phyloP scores from a whole-genome alignment of 345 rosid species.

The Hibiscus mutabilis region DNA sequence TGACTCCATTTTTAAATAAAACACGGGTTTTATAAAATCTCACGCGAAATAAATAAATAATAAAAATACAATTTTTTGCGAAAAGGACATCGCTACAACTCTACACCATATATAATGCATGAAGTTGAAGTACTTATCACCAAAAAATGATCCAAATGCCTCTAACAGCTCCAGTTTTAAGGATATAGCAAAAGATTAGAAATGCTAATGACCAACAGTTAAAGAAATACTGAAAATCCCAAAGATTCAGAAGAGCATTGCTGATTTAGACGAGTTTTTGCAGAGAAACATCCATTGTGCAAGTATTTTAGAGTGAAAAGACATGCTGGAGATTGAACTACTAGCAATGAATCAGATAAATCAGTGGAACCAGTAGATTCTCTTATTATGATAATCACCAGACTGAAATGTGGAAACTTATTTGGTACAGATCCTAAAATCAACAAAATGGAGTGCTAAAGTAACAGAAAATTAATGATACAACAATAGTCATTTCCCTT shows the following conservation, averaged over 20 bases:
- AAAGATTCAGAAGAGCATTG: not conserved
- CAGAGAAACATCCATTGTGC: not conserved
- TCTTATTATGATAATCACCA: not conserved
- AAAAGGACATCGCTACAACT: too few relatives aligned
- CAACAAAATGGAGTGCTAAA: not conserved
- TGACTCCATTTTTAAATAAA: too few relatives aligned
- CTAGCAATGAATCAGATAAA: not conserved
- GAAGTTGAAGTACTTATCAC: too few relatives aligned
- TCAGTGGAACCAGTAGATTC: not conserved
- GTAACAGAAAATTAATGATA: not conserved
- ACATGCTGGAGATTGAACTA: not conserved
- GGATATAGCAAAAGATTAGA: too few relatives aligned
- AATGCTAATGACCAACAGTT: not conserved
- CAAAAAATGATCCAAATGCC: too few relatives aligned
- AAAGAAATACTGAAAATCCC: not conserved
- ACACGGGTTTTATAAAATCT: too few relatives aligned
- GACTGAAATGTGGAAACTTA: not conserved
- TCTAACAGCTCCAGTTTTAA: too few relatives aligned
- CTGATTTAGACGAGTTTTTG: not conserved
- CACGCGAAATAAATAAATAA: too few relatives aligned
- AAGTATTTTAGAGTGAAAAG: not conserved
- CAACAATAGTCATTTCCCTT: not conserved
- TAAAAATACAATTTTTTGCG: too few relatives aligned
- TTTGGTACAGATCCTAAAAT: not conserved
- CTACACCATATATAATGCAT: not conserved